Evolutionary conservation across 495 filamentous ascomycete species (phyloP).

Genomic region (Podospora pseudopauciseta): DNA sequence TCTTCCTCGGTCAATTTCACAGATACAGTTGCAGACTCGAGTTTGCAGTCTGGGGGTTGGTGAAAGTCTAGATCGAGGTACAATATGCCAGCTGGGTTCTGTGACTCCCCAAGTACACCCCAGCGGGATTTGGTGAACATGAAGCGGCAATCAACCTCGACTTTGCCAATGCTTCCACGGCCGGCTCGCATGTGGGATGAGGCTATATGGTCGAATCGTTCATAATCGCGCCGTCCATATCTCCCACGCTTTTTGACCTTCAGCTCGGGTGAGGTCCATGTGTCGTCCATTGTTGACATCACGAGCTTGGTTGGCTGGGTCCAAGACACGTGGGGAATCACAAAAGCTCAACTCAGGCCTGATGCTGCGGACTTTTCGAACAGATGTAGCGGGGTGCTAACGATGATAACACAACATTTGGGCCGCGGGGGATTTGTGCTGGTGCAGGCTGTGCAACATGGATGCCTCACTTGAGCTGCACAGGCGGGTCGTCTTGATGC

Average conservation of each 20-base stretch:
- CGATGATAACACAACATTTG: neutral
- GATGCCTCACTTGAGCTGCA: neutral
- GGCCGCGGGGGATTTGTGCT: neutral
- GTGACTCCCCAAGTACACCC: constrained; percentile 28
- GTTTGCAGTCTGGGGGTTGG: constrained; percentile 29
- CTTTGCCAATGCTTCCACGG: constrained; percentile 20
- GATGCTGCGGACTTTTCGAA: neutral
- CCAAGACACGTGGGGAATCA: neutral
- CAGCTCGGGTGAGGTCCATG: neutral
- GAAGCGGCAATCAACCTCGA: constrained; percentile 34
- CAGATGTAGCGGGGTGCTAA: neutral
- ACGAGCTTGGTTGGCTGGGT: neutral
- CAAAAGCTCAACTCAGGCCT: neutral
- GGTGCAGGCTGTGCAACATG: constrained; percentile 1
- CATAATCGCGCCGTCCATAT: constrained; percentile 19
- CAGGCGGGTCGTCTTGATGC: neutral
- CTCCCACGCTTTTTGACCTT: neutral
- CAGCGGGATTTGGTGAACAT: constrained; percentile 33
- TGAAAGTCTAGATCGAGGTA: constrained; percentile 34
- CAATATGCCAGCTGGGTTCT: constrained; percentile 33
- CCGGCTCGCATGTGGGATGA: constrained; percentile 19
- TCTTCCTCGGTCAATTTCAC: constrained; percentile 29
- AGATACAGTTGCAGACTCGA: constrained; percentile 28
- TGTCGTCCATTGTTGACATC: neutral
- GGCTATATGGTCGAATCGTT: constrained; percentile 20